Evolutionary conservation across 768 basidiomycete genomes (phyloP), one percentile per base, ranked within the genome.

Genomic region (Boletus subparvulus): DNA sequence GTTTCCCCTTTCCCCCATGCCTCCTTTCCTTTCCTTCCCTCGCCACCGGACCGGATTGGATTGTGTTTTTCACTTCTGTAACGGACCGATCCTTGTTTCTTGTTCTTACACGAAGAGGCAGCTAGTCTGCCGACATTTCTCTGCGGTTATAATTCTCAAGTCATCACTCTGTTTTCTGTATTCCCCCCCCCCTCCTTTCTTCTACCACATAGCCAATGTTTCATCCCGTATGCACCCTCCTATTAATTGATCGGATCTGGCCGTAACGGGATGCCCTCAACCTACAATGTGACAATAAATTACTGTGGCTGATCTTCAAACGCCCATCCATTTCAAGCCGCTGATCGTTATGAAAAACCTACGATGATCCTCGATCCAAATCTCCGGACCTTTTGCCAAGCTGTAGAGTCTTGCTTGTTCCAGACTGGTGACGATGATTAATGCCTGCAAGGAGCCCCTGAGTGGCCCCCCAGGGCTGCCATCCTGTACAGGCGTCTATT

Each of bases 401-500:
- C 66, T 67, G 66, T 67, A 64, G 59, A 66, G 30, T 33, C 24
- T 36, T 2, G 33, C 21, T 4, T 4, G 26, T 32, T 52, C 8
- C 35, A 26, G 51, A 55, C 45, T 51, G 14, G 42, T 37, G n/a
- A 11, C 19, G 13, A 21, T 17, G 28, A 45, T 47, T 30, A 48
- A 44, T 32, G 9, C 12, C 32, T 9, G n/a, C 4, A 12, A 17
- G 8, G 13, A 33, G 30, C 21, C 54, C 54, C 49, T 49, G 46
- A 47, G 46, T 39, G 12, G 26, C 51, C 32, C 50, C 28, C n/a
- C 6, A 35, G 17, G 30, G 17, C 8, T 60, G 33, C 66, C 66
- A 67, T 64, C 62, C 66, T 67, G 66, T 67, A 69, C 62, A n/a
- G 8, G 66, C 66, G 62, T 36, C 57, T 56, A 56, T 36, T 28